These are phyloP conservation scores for Aulographum hederae DNA, from an alignment of 2,329 filamentous ascomycete genomes.

Conservation along the genomic window DNA sequence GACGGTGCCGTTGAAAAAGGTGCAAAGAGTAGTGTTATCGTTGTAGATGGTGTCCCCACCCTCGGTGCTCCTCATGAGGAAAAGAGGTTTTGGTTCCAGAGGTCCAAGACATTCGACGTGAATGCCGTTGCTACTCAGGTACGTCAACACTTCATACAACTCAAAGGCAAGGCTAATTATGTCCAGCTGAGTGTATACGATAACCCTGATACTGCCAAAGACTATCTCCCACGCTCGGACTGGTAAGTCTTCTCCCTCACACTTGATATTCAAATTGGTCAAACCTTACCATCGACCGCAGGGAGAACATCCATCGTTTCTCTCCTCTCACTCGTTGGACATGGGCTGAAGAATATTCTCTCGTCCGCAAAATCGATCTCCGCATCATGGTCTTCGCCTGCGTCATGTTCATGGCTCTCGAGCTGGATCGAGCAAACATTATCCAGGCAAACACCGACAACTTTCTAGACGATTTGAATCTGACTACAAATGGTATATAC, in stretches of 20 bases:
- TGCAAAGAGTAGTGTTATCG: neutral
- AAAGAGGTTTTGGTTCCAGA: slow-evolving; percentile 11
- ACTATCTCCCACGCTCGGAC: slow-evolving; percentile 6
- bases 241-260: slow-evolving; percentile 5
- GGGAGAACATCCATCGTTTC: slow-evolving; percentile 11
- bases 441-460: slow-evolving; percentile 10
- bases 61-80: slow-evolving; percentile 8
- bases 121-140: slow-evolving; percentile 8
- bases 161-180: neutral
- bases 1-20: too few species aligned
- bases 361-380: slow-evolving; percentile 14
- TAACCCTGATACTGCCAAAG: slow-evolving; percentile 6
- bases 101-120: slow-evolving; percentile 6
- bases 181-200: slow-evolving; percentile 5
- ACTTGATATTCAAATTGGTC: neutral
- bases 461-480: slow-evolving; percentile 8
- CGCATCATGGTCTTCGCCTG: slow-evolving; percentile 20
- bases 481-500: slow-evolving; percentile 10
- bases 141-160: neutral
- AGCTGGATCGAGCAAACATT: slow-evolving; percentile 18
- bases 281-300: slow-evolving; percentile 1
- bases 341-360: slow-evolving; percentile 8
- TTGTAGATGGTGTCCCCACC: slow-evolving; percentile 5
- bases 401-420: slow-evolving; percentile 31
- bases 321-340: slow-evolving; percentile 11